A percentile compares a stretch with the other conserved stretches of the same genome.
These are phyloP conservation scores for Striga hermonthica DNA, from an alignment of 305 asterid genomes.

Conservation along the genomic window DNA sequence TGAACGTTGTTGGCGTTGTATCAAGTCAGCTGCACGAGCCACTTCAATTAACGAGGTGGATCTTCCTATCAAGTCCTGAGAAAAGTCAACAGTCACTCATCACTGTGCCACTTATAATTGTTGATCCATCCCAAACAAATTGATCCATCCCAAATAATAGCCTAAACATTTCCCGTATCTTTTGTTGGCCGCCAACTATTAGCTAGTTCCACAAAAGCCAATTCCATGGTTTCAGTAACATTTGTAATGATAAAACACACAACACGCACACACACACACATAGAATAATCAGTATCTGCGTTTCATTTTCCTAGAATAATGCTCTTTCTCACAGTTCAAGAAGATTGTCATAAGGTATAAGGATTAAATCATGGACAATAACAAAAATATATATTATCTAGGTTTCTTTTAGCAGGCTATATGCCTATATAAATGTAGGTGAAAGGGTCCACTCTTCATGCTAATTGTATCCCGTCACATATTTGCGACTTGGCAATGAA, in stretches of 20 bases:
- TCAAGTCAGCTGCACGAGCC: conserved; percentile 91
- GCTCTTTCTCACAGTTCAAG: not conserved
- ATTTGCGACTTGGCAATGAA: not conserved
- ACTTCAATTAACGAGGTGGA: conserved; percentile 59
- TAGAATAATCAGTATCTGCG: not conserved
- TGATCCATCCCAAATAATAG: conserved; percentile 15
- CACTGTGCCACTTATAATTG: conserved; percentile 29
- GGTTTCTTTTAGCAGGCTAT: not conserved
- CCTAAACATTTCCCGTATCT: not conserved
- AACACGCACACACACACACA: too few species aligned
- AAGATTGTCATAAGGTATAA: not conserved
- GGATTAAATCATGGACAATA: not conserved
- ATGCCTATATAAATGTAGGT: not conserved
- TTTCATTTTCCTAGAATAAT: conserved; percentile 1
- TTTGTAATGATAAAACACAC: too few species aligned
- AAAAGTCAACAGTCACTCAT: conserved; percentile 43
- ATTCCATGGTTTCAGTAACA: too few species aligned
- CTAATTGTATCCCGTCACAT: not conserved
- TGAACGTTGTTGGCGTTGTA: conserved; percentile 79
- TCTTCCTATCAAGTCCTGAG: conserved; percentile 74
- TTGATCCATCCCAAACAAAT: conserved; percentile 9
- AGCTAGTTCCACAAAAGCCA: too few species aligned
- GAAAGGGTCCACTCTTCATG: not conserved
- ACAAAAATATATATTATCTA: not conserved
- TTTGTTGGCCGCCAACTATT: not conserved